Percentiles rank a stretch among this genome's conserved stretches.
Conservation (phyloP, 2,329 filamentous ascomycete genomes). For the Kalaharituber pfeilii region DNA sequence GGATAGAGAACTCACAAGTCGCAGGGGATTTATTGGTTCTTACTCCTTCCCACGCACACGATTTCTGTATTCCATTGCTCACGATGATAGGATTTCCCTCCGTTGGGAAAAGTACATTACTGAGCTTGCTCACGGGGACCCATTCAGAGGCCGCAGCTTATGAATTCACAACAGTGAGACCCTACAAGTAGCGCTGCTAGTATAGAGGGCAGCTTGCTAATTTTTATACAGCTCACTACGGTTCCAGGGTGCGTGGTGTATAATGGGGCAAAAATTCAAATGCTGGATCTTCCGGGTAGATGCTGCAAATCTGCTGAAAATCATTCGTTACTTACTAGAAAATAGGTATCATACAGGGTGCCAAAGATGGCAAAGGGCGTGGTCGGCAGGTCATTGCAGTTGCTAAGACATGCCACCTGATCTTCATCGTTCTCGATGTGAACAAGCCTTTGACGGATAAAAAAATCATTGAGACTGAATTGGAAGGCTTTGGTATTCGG, state of each 20-base stretch:
- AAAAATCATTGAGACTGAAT: slow-evolving; percentile 78
- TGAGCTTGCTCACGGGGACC: slow-evolving; percentile 86
- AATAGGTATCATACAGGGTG: slow-evolving; percentile 68
- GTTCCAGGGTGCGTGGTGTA: slow-evolving; percentile 92
- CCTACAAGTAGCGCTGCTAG: not conserved
- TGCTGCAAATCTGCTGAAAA: too few species aligned
- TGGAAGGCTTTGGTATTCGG: slow-evolving; percentile 93
- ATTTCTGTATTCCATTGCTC: not conserved
- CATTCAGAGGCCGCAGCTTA: slow-evolving; percentile 95
- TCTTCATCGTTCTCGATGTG: slow-evolving; percentile 96
- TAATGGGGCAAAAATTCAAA: slow-evolving; percentile 94
- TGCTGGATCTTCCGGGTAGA: slow-evolving; percentile 77
- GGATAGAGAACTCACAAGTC: slow-evolving; percentile 1
- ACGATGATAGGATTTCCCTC: slow-evolving; percentile 83
- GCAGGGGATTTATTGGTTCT: slow-evolving; percentile 21
- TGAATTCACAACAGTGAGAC: slow-evolving; percentile 66
- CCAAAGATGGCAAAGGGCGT: slow-evolving; percentile 93
- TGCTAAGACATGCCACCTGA: slow-evolving; percentile 94
- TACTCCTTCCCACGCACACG: not conserved
- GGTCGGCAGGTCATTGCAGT: slow-evolving; percentile 97
- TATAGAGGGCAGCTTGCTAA: slow-evolving; percentile 9
- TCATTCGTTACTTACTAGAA: too few species aligned
- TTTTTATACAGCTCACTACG: slow-evolving; percentile 49
- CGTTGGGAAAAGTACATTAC: slow-evolving; percentile 93
- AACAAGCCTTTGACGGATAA: slow-evolving; percentile 98